Evolutionary conservation across 441 rosid genomes (phyloP), one percentile per base, ranked within the genome.

Genomic region (Erodium moschatum): DNA sequence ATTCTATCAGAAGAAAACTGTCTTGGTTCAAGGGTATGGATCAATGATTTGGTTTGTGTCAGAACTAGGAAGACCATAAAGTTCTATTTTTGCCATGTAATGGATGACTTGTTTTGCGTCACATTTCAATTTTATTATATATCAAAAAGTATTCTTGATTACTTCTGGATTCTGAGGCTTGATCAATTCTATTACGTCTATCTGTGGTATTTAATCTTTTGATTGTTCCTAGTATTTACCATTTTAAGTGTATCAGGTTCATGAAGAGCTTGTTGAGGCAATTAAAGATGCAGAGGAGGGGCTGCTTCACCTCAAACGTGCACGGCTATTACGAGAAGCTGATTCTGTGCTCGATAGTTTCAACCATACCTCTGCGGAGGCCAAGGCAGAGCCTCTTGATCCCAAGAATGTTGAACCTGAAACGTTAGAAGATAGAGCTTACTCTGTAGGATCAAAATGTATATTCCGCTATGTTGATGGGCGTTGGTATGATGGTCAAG

Each of bases 401-500:
- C 78, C 84, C 18, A 71, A 46, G 33, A 85, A 76, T 35, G 67
- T 82, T 65, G 86, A 85, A 72, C 84, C 81, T 12, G 88, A 85
- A 48, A 79, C 82, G 8, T 5, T 76, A 65, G 86, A 80, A 78
- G 86, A 82, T 70, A 74, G 58, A 29, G 72, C 67, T 65, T 87
- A 67, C 74, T 74, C 79, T 4, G 83, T 87, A 61, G 95, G 93
- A 66, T 85, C 92, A 10, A 85, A 78, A 81, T 87, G 97, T 67
- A 85, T 97, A 61, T 91, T 94, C 68, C 81, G 88, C 13, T 76
- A 85, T 70, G 80, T 61, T 4, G 81, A 94, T 80, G 99, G 97
- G 2, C 97, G 90, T 13, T 91, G 99, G 99, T 94, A 94, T 78
- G 81, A 87, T 74, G 99, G 97, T 78, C 85, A 81, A 63, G 74